phyloP scores from a whole-genome alignment of 768 basidiomycete genomes.

The Hirschioporus abietinus region DNA sequence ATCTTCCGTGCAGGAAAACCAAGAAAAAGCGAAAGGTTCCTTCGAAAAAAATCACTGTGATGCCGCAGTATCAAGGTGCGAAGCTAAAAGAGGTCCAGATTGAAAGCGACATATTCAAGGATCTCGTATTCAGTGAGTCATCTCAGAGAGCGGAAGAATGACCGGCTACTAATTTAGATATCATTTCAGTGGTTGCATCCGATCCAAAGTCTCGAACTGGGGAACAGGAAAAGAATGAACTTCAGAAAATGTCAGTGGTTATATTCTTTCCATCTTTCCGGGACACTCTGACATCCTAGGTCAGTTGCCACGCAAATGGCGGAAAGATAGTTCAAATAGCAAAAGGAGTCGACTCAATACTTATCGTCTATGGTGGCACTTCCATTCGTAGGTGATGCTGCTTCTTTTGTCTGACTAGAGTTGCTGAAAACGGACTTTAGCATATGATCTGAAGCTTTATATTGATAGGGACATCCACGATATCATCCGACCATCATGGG shows the following conservation, averaged over 20 bases:
- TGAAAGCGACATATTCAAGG: constrained; percentile 64
- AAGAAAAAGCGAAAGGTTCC: constrained; percentile 58
- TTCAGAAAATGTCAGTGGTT: constrained; percentile 56
- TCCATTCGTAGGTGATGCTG: constrained; percentile 50
- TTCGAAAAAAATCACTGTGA: constrained; percentile 49
- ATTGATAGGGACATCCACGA: constrained; percentile 68
- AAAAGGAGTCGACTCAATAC: constrained; percentile 43
- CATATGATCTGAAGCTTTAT: constrained; percentile 64
- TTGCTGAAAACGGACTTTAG: constrained; percentile 28
- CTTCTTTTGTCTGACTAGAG: not conserved
- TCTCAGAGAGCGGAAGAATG: no score
- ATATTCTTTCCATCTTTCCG: not conserved
- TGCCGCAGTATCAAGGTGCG: constrained; percentile 64
- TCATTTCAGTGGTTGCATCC: constrained; percentile 59
- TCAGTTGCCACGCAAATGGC: constrained; percentile 67
- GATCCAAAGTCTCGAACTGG: constrained; percentile 67
- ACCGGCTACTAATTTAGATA: no score
- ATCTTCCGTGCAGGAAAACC: constrained; percentile 22
- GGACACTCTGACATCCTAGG: not conserved
- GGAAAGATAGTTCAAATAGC: constrained; percentile 61
- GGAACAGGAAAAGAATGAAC: constrained; percentile 61
- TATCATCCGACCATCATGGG: constrained; percentile 78
- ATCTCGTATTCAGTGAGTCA: constrained; percentile 70
- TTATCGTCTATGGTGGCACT: constrained; percentile 66
- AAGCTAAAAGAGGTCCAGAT: constrained; percentile 54